Evolutionary conservation across 2,329 filamentous ascomycete species (phyloP).

Genomic region (Onygena corvina): DNA sequence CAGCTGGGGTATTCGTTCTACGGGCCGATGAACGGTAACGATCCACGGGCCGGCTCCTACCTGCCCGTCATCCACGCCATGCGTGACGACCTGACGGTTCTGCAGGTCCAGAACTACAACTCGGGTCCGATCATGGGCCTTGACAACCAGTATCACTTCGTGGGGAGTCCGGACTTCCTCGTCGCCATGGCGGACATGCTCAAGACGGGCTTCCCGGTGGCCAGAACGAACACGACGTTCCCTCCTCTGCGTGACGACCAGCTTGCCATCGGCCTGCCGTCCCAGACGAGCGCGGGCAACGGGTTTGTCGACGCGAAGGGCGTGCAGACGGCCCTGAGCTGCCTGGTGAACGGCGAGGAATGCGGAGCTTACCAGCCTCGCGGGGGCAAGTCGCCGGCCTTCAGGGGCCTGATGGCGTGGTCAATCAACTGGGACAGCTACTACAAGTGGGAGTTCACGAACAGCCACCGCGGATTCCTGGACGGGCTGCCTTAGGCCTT

Average conservation of each 20-base stretch:
- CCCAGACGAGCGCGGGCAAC: conserved; percentile 2
- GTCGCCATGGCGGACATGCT: conserved; percentile 10
- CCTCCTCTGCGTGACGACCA: conserved; percentile 7
- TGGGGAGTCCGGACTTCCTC: conserved; percentile 7
- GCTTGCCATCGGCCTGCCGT: conserved; percentile 7
- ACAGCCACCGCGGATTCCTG: conserved; percentile 5
- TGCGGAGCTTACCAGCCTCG: conserved; percentile 8
- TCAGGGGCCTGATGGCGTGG: conserved; percentile 8
- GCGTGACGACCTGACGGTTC: conserved; percentile 6
- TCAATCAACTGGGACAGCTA: conserved; percentile 9
- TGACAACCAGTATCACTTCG: conserved; percentile 5
- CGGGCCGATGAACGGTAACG: conserved; percentile 2
- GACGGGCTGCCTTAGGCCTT: background rate
- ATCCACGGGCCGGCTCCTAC: conserved; percentile 4
- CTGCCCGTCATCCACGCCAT: conserved; percentile 10
- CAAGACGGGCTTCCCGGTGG: conserved; percentile 9
- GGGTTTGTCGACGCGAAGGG: background rate
- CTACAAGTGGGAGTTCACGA: conserved; percentile 6
- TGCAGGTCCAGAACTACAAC: conserved; percentile 11
- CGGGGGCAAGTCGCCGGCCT: background rate
- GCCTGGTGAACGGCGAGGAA: conserved; percentile 2
- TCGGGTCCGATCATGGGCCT: conserved; percentile 9
- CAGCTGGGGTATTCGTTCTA: conserved; percentile 7
- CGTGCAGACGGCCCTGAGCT: conserved; percentile 5
- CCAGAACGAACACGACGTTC: conserved; percentile 8